Conservation (phyloP, 345 rosid genomes). For the Syzygium aqueum region DNA sequence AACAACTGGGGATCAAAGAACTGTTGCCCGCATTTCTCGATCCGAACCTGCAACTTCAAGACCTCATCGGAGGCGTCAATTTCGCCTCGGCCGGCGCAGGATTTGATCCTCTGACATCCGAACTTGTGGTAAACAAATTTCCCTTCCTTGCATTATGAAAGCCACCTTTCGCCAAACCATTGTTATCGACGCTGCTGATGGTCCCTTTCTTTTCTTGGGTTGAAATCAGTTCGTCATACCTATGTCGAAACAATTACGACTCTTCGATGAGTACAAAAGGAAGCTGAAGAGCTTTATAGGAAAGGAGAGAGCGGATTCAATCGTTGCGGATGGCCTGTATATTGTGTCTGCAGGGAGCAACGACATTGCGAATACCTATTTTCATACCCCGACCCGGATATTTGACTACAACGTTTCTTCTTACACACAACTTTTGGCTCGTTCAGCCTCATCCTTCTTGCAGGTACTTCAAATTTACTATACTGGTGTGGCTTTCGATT, state of each 20-base stretch:
- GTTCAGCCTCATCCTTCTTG: conserved; percentile 8
- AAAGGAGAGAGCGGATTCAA: conserved; percentile 3
- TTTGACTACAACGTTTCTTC: conserved; percentile 1
- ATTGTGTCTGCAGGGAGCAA: conserved; percentile 23
- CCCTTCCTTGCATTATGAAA: background rate
- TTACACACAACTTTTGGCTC: conserved; percentile 5
- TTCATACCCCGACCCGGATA: background rate
- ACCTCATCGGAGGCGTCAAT: conserved; percentile 15
- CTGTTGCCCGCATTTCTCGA: conserved; percentile 17
- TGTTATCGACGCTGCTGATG: background rate
- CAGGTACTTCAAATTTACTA: background rate
- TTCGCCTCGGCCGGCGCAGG: conserved; percentile 32
- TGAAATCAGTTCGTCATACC: conserved; percentile 14
- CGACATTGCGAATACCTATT: conserved; percentile 22
- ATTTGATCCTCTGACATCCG: conserved; percentile 18
- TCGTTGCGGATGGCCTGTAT: conserved; percentile 14
- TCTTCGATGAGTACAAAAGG: conserved; percentile 23
- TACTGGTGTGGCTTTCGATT: background rate
- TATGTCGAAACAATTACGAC: conserved; percentile 18
- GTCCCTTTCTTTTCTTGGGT: background rate
- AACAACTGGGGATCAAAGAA: conserved; percentile 12
- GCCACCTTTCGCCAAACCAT: background rate
- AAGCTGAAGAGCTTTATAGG: conserved; percentile 17
- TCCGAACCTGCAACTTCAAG: conserved; percentile 10
- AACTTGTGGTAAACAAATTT: conserved; percentile 18